A percentile compares a stretch with the other conserved stretches of the same genome.
Evolutionary conservation across 2,329 filamentous ascomycete genomes (phyloP).

Genomic region (Colletotrichum limetticola): DNA sequence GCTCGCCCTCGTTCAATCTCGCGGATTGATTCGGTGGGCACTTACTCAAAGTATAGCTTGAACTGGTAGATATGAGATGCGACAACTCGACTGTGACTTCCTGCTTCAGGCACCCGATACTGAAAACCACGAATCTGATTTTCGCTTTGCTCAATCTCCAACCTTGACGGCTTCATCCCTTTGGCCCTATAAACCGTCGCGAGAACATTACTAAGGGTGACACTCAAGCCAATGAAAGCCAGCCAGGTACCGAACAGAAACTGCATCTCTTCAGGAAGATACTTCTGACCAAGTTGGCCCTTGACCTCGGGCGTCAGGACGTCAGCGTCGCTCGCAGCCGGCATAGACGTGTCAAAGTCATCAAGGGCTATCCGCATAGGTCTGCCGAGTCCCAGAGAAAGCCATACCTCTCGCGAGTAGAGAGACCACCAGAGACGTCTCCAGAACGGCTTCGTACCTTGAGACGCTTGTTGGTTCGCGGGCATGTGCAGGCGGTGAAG

Average conservation of each 20-base stretch:
- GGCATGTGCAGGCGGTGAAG: conserved; percentile 45
- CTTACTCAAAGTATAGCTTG: conserved; percentile 27
- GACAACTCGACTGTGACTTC: conserved; percentile 12
- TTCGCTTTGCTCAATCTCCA: conserved; percentile 24
- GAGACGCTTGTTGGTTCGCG: background rate
- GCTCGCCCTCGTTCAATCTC: background rate
- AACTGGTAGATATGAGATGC: conserved; percentile 24
- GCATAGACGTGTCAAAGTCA: conserved; percentile 22
- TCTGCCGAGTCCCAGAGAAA: conserved; percentile 25
- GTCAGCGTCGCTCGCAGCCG: conserved; percentile 15
- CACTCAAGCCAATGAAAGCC: background rate
- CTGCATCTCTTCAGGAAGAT: conserved; percentile 1
- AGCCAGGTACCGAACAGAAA: conserved; percentile 21
- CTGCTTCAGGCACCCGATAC: background rate
- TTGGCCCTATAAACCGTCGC: conserved; percentile 9
- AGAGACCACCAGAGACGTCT: conserved; percentile 28
- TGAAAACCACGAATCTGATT: conserved; percentile 11
- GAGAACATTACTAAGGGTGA: conserved; percentile 2
- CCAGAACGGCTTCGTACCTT: conserved; percentile 25
- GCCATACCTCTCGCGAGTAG: conserved; percentile 22
- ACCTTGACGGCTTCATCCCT: background rate
- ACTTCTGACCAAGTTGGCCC: conserved; percentile 6
- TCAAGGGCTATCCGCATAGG: conserved; percentile 29
- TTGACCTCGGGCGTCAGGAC: conserved; percentile 9
- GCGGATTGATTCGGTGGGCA: background rate